Base-by-base conservation (phyloP, 176 grass and related monocot genomes). In the Cocos nucifera region DNA sequence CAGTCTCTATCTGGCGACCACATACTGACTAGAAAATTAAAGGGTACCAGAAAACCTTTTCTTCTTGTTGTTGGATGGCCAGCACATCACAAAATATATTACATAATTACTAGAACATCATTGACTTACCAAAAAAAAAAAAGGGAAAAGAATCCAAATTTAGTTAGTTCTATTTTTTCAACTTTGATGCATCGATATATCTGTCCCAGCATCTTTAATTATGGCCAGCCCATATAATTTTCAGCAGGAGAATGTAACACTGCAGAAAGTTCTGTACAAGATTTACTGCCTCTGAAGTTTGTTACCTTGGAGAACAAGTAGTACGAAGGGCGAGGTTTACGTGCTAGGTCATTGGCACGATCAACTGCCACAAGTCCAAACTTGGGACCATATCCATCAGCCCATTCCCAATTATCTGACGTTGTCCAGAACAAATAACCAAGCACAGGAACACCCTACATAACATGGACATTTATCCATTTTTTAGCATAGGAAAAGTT, bases 361-460 rank as follows among this genome's bases (percentile, higher is more conserved):
- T 91, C 84, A 70, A 97, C 87, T 72, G 75, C 66, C 44, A 91
- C 78, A 66, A 91, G 92, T 44, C 92, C 92, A 77, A 97, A 97
- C 73, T 97, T 91, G 14, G 84, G 92, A 51, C 92, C 92, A 78
- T 97, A 97, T 51, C 92, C 92, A 82, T 97, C 92, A 8, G 92
- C 92, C 92, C 92, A 91, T 74, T 97, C 87, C 92, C 87, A 97
- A 73, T 91, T 97, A 82, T 97, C 92, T 6, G 92, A 97, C 57
- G 77, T 97, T 69, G 87, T 91, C 92, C 92, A 97, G 67, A 97
- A 90, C 30, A 97, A 56, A 88, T 91, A 97, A 75, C 87, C 87
- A 81, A 97, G 78, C 25, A 97, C 80, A 54, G 66, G 77, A 27
- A 97, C 87, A 62, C 92, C 92, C 92, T 91, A 63, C 51, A 88